Evolutionary conservation across 495 filamentous ascomycete species (phyloP), one percentile per base, ranked within the genome.

Genomic region (Melanomma pulvis-pyrius): DNA sequence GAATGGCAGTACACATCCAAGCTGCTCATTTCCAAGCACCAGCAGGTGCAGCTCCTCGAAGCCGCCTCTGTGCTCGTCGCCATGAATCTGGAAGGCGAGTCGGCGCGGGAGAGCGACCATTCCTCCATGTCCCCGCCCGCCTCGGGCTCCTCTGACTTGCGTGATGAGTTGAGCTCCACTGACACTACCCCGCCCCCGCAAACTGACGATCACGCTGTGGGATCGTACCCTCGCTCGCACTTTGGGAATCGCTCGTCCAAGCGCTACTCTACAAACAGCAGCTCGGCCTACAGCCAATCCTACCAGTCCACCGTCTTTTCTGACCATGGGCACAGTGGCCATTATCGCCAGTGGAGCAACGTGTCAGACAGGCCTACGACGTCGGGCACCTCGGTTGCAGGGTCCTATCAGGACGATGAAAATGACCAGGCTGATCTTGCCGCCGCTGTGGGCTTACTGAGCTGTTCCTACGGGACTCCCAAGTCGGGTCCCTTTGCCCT

Each of bases 1-100:
- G 92, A 96, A 83, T 98, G 94, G 94, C 88, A 92, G 39, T 90
- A 88, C 79, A 98, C 94, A 47, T 97, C 94, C 73, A 98, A 98
- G 79, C 85, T 98, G 70, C 85, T 98, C 68, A 98, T 98, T 69
- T 98, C 94, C 64, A 98, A 98, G 85, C 94, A 98, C 75, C 94
- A 98, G 81, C 94, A 98, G 80, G 94, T 98, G 62, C 94, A 98
- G 76, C 86, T 98, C 47, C 84, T 98, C 57, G 96, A 98, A 79
- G 94, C 94, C 15, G 94, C 94, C 44, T 94, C 92, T 21, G 96
- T 98, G 25, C 81, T 98, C 52, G 90, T 98, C 34, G 87, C 87
- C 58, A 98, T 98, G 92, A 97, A 96, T 79, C 80, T 82, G 61
- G 83, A 86, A 55, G 81, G 82, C 77, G 67, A 77, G 41, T 82